phyloP scores from a whole-genome alignment of 2,329 filamentous ascomycete genomes.

The Microascus cirrosus region DNA sequence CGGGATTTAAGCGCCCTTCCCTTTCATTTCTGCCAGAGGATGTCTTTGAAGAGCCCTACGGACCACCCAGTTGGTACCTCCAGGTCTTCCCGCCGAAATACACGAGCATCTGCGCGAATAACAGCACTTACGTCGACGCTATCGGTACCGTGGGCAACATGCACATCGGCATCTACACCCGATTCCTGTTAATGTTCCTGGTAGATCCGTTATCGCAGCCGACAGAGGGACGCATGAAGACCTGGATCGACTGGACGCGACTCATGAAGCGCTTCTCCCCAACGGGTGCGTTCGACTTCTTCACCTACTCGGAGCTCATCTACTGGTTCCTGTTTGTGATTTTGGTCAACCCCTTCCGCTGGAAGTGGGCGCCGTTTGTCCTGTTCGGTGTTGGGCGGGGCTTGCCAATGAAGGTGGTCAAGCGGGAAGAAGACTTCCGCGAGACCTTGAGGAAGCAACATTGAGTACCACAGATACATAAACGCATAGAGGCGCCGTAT shows the following conservation, averaged over 20 bases:
- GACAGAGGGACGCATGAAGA: slow-evolving; percentile 62
- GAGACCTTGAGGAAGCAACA: neutral
- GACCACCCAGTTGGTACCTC: slow-evolving; percentile 78
- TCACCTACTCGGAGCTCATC: slow-evolving; percentile 73
- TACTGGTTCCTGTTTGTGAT: slow-evolving; percentile 82
- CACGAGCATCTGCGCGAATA: slow-evolving; percentile 66
- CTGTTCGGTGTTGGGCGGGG: slow-evolving; percentile 62
- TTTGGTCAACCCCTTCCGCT: slow-evolving; percentile 71
- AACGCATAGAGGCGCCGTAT: neutral
- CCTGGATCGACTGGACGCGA: slow-evolving; percentile 78
- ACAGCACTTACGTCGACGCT: slow-evolving; percentile 70
- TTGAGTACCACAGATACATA: neutral
- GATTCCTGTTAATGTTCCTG: slow-evolving; percentile 78
- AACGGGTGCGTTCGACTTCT: slow-evolving; percentile 74
- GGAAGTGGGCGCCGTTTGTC: slow-evolving; percentile 83
- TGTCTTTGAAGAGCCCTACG: slow-evolving; percentile 62
- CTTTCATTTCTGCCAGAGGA: slow-evolving; percentile 64
- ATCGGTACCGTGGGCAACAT: slow-evolving; percentile 79
- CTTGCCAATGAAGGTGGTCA: slow-evolving; percentile 55
- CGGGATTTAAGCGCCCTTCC: slow-evolving; percentile 65
- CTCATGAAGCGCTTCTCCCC: slow-evolving; percentile 59
- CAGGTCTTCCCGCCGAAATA: slow-evolving; percentile 73
- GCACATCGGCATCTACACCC: slow-evolving; percentile 83
- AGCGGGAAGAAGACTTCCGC: slow-evolving; percentile 44
- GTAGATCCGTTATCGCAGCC: slow-evolving; percentile 68